A percentile compares a stretch with the other conserved stretches of the same genome.
phyloP scores from a whole-genome alignment of 2,329 filamentous ascomycete species.

The Penicillium sp. region DNA sequence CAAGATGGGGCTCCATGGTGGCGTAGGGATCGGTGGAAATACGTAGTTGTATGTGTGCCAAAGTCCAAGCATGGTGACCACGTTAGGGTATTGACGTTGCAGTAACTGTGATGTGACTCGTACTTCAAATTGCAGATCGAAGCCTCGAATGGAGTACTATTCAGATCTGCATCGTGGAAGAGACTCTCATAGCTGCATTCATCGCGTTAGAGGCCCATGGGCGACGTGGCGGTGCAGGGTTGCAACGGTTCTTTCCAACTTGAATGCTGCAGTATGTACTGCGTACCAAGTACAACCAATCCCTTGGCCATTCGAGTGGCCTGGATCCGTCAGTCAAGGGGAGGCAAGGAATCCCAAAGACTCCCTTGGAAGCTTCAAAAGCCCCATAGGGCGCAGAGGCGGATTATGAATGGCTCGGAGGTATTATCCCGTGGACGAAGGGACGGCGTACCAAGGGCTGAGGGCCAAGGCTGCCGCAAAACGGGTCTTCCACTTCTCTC shows the following conservation, averaged over 20 bases:
- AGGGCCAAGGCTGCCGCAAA: background rate
- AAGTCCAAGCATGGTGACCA: background rate
- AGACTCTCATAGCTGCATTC: no score
- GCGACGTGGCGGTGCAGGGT: no score
- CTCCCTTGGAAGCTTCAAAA: background rate
- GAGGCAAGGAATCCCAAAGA: background rate
- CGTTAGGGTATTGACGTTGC: background rate
- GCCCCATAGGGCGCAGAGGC: background rate
- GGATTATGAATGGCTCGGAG: slow-evolving; percentile 6
- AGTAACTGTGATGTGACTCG: no score
- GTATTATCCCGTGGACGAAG: slow-evolving; percentile 7
- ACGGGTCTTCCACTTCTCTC: background rate
- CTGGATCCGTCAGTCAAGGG: background rate
- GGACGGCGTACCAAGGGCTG: background rate
- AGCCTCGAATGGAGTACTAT: no score
- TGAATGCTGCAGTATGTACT: no score
- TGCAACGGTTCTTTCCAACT: no score
- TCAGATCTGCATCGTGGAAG: no score
- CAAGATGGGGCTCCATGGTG: background rate
- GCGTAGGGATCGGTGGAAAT: background rate
- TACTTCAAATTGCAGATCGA: no score
- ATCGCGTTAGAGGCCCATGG: no score
- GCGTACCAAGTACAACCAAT: no score
- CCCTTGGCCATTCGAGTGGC: no score
- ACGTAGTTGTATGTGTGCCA: no score